Conservation (phyloP, 495 filamentous ascomycete species). For the Cercophora scortea region DNA sequence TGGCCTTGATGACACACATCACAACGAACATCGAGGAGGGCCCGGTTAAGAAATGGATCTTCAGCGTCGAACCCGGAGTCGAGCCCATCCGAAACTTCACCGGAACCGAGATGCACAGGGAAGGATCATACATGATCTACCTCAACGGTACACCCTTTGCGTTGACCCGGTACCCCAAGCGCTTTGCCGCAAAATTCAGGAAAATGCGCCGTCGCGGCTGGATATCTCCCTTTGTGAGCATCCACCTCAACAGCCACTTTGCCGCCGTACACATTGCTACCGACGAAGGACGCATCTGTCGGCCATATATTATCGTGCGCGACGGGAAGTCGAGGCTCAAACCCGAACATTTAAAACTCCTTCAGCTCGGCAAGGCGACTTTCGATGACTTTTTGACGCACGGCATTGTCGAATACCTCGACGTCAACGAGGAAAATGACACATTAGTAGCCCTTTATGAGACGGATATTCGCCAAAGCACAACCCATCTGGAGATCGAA, state of each 20-base stretch:
- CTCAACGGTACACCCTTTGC: slow-evolving; percentile 92
- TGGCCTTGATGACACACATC: slow-evolving; percentile 98
- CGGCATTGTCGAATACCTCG: slow-evolving; percentile 90
- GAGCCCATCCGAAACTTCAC: slow-evolving; percentile 54
- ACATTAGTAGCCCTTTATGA: slow-evolving; percentile 87
- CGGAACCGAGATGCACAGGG: slow-evolving; percentile 74
- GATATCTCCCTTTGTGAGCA: slow-evolving; percentile 89
- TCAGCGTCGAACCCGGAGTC: slow-evolving; percentile 58
- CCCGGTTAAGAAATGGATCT: slow-evolving; percentile 72
- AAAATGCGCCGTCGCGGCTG: slow-evolving; percentile 76
- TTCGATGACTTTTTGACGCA: slow-evolving; percentile 90
- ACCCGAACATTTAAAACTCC: slow-evolving; percentile 61
- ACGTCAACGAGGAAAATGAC: slow-evolving; percentile 98
- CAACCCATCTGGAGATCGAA: slow-evolving; percentile 95
- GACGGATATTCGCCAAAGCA: slow-evolving; percentile 64
- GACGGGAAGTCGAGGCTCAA: slow-evolving; percentile 73
- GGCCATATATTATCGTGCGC: slow-evolving; percentile 90
- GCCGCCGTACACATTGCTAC: slow-evolving; percentile 90
- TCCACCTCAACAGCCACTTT: slow-evolving; percentile 89
- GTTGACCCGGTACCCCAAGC: slow-evolving; percentile 71
- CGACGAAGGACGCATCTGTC: slow-evolving; percentile 91
- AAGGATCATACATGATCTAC: slow-evolving; percentile 82
- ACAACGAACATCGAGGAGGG: slow-evolving; percentile 91
- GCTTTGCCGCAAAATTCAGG: slow-evolving; percentile 76
- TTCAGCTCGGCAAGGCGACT: slow-evolving; percentile 70